These are phyloP conservation scores for Candida cerambycidarum DNA, from an alignment of 805 yeast genomes.

Conservation along the genomic window DNA sequence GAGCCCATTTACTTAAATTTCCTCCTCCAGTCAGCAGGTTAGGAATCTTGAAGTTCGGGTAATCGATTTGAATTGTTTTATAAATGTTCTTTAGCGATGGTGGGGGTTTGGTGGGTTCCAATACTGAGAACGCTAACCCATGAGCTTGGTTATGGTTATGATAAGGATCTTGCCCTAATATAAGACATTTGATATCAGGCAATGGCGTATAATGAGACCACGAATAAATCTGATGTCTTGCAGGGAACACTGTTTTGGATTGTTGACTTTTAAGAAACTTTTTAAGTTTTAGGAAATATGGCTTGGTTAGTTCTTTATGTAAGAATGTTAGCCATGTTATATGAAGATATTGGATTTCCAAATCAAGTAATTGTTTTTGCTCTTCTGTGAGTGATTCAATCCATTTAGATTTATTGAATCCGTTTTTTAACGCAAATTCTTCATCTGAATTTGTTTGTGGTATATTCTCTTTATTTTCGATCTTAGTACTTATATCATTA, in stretches of 20 bases:
- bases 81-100: conserved; percentile 88
- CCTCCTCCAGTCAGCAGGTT: conserved; percentile 48
- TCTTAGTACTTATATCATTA: neutral
- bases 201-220: conserved; percentile 90
- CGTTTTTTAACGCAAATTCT: conserved; percentile 10
- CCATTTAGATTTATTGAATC: conserved; percentile 56
- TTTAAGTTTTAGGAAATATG: conserved; percentile 78
- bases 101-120: conserved; percentile 72
- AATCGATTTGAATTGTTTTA: conserved; percentile 64
- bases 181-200: conserved; percentile 66
- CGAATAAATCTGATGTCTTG: conserved; percentile 72
- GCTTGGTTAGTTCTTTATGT: conserved; percentile 72
- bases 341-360: conserved; percentile 73
- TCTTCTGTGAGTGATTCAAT: conserved; percentile 46
- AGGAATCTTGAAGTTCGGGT: conserved; percentile 67
- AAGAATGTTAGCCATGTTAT: conserved; percentile 75
- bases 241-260: conserved; percentile 70
- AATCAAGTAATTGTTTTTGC: conserved; percentile 49
- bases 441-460: conserved; percentile 2
- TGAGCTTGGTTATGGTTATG: conserved; percentile 94
- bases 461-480: conserved; percentile 3
- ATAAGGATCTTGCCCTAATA: conserved; percentile 96
- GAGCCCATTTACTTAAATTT: conserved; percentile 79
- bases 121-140: conserved; percentile 91
- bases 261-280: conserved; percentile 52